phyloP scores from a whole-genome alignment of 179 eudicot genomes.

The Corrigiola litoralis region DNA sequence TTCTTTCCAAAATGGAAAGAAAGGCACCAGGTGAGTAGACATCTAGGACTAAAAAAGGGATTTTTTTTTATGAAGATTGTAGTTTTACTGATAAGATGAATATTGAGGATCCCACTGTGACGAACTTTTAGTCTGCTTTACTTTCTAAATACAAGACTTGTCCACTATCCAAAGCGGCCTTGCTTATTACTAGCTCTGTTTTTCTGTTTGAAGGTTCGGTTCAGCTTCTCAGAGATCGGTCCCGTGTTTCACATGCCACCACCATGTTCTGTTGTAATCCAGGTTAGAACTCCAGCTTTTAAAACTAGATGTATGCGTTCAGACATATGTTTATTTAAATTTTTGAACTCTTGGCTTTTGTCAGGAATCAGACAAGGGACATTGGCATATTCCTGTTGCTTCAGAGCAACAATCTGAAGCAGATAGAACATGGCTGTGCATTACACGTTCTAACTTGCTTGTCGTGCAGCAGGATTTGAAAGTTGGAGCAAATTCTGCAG shows the following conservation, averaged over 20 bases:
- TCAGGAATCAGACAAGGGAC: constrained; percentile 82
- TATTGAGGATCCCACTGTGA: not conserved
- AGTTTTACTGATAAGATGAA: not conserved
- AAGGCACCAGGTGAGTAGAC: constrained; percentile 73
- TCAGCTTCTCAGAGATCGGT: constrained; percentile 65
- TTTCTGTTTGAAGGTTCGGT: constrained; percentile 53
- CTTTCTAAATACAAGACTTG: too few species aligned
- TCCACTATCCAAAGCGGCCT: not conserved
- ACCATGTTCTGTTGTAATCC: constrained; percentile 86
- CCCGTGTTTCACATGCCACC: constrained; percentile 92
- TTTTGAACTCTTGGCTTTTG: not conserved
- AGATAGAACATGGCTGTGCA: constrained; percentile 75
- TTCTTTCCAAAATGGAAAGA: constrained; percentile 95
- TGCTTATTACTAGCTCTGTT: not conserved
- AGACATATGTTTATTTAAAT: not conserved
- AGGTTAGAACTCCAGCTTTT: constrained; percentile 38
- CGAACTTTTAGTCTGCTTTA: not conserved
- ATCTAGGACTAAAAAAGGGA: not conserved
- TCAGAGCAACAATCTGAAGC: constrained; percentile 58
- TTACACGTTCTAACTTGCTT: constrained; percentile 46
- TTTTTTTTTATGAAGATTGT: not conserved
- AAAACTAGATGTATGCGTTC: not conserved
- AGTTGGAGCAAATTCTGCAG: constrained; percentile 6
- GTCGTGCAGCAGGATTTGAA: constrained; percentile 15
- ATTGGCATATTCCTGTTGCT: constrained; percentile 87